Conservation (phyloP, 129 eudicot species). For the Chrysanthemum lavandulifolium region DNA sequence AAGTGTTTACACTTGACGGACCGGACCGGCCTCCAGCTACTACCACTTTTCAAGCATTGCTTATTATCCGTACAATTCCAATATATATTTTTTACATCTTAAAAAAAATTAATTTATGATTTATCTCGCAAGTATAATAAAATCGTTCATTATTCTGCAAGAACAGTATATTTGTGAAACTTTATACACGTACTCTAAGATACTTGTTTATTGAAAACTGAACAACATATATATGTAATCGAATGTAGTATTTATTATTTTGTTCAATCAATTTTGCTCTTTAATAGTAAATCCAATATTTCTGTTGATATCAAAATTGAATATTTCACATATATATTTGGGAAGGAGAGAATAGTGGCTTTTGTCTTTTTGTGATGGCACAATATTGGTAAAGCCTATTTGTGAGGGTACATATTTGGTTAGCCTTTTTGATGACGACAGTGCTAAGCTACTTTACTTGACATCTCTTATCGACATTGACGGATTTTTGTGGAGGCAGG, state of each 20-base stretch:
- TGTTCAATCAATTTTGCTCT: no score
- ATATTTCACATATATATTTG: neutral
- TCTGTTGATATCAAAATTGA: no score
- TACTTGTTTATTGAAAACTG: no score
- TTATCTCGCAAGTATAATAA: no score
- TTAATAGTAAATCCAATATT: no score
- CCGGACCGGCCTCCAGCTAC: slow-evolving; percentile 10
- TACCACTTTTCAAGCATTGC: slow-evolving; percentile 9
- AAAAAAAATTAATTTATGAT: neutral
- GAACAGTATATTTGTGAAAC: no score
- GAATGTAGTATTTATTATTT: no score
- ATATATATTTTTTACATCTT: neutral
- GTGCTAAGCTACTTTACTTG: slow-evolving; percentile 16
- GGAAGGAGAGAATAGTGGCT: neutral
- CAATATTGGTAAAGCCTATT: slow-evolving; percentile 11
- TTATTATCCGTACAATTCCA: slow-evolving; percentile 39
- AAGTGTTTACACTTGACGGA: slow-evolving; percentile 16
- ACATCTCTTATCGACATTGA: no score
- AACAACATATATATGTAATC: no score
- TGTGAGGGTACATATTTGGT: neutral
- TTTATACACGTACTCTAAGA: no score
- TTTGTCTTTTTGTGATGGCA: slow-evolving; percentile 10
- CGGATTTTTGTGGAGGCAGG: no score
- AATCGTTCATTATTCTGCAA: no score
- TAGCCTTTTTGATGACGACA: slow-evolving; percentile 21